These are phyloP conservation scores for Tricharina praecox DNA, from an alignment of 495 filamentous ascomycete genomes.

Conservation along the genomic window DNA sequence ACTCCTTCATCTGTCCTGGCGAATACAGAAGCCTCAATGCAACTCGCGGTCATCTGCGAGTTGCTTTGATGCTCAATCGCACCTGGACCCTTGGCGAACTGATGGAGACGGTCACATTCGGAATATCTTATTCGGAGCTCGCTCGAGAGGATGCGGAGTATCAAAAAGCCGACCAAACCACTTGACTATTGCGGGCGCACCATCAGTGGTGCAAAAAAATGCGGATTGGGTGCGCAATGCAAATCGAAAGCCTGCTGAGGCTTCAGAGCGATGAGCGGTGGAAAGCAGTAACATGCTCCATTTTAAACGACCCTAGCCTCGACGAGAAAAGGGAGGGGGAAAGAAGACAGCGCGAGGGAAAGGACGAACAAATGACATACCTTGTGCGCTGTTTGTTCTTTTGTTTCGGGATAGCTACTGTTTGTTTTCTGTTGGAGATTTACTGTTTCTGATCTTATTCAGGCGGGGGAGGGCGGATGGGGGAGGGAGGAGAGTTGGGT, in stretches of 20 bases:
- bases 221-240: constrained; percentile 25
- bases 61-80: constrained; percentile 15
- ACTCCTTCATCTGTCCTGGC: neutral
- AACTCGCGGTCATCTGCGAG: neutral
- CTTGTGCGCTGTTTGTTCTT: no score
- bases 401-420: no score
- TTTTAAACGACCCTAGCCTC: constrained; percentile 9
- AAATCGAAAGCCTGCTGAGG: constrained; percentile 20
- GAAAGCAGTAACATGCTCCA: constrained; percentile 16
- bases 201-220: constrained; percentile 15
- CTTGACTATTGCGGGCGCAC: constrained; percentile 19
- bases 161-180: constrained; percentile 7
- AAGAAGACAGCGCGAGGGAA: no score
- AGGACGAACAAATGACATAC: no score
- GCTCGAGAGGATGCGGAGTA: constrained; percentile 14
- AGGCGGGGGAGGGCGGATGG: no score
- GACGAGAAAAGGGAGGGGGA: no score
- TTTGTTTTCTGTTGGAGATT: no score
- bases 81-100: constrained; percentile 17
- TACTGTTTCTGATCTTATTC: no score
- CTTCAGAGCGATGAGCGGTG: constrained; percentile 18
- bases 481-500: no score
- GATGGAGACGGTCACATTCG: constrained; percentile 17
- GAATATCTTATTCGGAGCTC: constrained; percentile 15
- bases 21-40: neutral